Conservation (phyloP, 2,329 filamentous ascomycete species). For the Diplodia sapinea region DNA sequence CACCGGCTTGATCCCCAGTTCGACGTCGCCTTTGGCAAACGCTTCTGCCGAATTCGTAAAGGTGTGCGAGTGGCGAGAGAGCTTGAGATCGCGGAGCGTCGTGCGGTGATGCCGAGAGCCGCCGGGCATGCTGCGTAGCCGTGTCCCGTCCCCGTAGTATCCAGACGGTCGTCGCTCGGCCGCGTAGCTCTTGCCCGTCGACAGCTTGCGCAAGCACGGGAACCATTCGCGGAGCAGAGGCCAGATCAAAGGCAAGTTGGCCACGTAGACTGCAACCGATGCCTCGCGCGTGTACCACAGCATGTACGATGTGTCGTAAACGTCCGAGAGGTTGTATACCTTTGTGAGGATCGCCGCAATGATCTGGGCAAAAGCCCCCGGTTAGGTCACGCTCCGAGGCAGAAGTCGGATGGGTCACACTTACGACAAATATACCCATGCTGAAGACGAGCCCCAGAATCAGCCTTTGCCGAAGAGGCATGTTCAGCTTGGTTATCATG, state of each 20-base stretch:
- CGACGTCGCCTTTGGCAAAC: constrained; percentile 14
- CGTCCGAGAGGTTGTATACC: constrained; percentile 53
- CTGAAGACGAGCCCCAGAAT: constrained; percentile 59
- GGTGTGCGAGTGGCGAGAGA: background rate
- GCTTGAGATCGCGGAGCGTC: background rate
- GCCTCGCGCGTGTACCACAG: constrained; percentile 63
- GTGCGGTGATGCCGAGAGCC: background rate
- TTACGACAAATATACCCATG: constrained; percentile 58
- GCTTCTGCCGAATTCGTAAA: background rate
- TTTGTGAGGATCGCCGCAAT: constrained; percentile 56
- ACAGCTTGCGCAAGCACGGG: constrained; percentile 39
- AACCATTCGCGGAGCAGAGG: constrained; percentile 56
- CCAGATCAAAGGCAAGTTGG: constrained; percentile 62
- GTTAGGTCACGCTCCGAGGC: background rate
- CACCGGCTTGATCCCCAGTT: constrained; percentile 11
- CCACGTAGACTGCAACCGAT: constrained; percentile 59
- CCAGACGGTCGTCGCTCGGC: background rate
- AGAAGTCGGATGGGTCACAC: constrained; percentile 50
- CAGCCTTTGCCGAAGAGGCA: constrained; percentile 59
- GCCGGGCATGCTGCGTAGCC: constrained; percentile 5
- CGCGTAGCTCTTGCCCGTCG: constrained; percentile 8
- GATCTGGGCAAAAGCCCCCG: constrained; percentile 37
- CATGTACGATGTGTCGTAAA: constrained; percentile 42
- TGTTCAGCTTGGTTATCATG: constrained; percentile 57
- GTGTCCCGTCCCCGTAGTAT: background rate